These are phyloP conservation scores for Mollisiaceae sp. DNA, from an alignment of 2,329 filamentous ascomycete species.

Conservation along the genomic window DNA sequence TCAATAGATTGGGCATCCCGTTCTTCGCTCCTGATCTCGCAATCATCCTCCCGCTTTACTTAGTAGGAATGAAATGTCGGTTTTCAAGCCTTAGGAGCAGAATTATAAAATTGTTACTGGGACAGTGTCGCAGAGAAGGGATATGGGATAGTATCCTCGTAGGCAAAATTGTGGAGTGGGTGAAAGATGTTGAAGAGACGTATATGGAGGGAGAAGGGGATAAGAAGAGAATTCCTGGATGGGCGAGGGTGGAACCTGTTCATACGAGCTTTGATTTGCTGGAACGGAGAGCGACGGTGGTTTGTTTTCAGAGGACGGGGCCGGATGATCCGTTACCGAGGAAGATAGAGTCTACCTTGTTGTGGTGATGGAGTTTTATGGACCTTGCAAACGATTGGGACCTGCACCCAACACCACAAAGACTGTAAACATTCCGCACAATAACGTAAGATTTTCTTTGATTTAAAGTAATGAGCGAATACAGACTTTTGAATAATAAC, in stretches of 20 bases:
- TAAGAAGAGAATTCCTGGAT: neutral
- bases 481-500: too few relatives aligned
- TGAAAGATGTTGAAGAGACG: neutral
- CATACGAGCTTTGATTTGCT: neutral
- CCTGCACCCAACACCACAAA: too few relatives aligned
- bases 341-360: neutral
- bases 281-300: neutral
- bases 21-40: neutral
- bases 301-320: neutral
- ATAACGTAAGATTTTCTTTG: too few relatives aligned
- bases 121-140: neutral
- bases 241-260: conserved; percentile 3
- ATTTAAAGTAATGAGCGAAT: too few relatives aligned
- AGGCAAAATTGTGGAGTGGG: conserved; percentile 2
- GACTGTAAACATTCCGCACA: too few relatives aligned
- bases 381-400: too few relatives aligned
- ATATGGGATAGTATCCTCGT: conserved; percentile 5
- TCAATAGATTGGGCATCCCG: neutral
- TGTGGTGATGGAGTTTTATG: neutral
- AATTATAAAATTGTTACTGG: neutral
- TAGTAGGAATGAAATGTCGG: conserved; percentile 7
- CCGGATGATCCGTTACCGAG: neutral
- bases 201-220: neutral
- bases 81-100: neutral
- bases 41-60: conserved; percentile 4